These are phyloP conservation scores for Eutrema yunnanense DNA, from an alignment of 345 rosid genomes.

Conservation along the genomic window DNA sequence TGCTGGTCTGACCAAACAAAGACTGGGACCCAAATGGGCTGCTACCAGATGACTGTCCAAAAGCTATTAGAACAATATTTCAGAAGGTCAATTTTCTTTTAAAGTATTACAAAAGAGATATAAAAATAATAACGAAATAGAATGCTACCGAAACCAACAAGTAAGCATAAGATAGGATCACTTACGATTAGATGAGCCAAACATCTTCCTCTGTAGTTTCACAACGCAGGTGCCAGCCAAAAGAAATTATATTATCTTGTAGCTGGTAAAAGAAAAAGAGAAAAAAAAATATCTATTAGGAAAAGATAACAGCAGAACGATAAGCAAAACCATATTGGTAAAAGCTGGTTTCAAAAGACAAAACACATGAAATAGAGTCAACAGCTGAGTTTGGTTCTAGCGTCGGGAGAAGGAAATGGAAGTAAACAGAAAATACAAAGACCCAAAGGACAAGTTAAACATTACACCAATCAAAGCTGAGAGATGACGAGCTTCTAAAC, in stretches of 20 bases:
- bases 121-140: neutral
- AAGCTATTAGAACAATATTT: constrained; percentile 42
- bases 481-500: neutral
- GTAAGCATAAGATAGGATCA: neutral
- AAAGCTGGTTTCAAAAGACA: neutral
- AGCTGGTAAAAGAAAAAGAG: neutral
- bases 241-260: neutral
- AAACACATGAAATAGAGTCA: neutral
- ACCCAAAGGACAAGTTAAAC: neutral
- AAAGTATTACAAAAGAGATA: neutral
- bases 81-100: neutral
- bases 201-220: constrained; percentile 39
- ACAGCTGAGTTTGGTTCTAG: neutral
- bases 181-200: constrained; percentile 54
- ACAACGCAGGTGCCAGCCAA: constrained; percentile 9
- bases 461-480: neutral
- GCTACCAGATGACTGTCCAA: constrained; percentile 71
- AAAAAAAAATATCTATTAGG: neutral
- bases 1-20: constrained; percentile 70
- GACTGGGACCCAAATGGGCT: constrained; percentile 78
- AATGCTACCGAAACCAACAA: neutral
- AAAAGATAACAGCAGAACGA: neutral
- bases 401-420: neutral
- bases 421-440: neutral
- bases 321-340: neutral